Base-by-base conservation (phyloP, 345 rosid genomes). In the Populus davidiana region DNA sequence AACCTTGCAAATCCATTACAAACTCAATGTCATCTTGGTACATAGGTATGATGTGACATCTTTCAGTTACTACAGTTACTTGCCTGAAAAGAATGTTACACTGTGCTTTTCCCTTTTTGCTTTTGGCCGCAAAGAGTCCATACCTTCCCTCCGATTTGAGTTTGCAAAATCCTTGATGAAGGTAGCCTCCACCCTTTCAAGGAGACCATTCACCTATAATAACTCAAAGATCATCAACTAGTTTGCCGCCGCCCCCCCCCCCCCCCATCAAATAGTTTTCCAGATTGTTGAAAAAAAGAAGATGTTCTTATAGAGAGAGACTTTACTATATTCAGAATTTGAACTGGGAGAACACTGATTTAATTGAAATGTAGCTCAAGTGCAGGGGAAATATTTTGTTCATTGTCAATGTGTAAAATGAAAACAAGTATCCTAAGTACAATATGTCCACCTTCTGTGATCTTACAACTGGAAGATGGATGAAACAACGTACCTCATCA, bases 401-500 rank as follows among this genome's bases (percentile, higher is more conserved):
- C 50, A 47, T 47, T 47, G 50, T 47, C 50, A 14, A 47, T 47
- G 18, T 14, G 16, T 14, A 47, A n/a, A n/a, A n/a, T n/a, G n/a
- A n/a, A n/a, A n/a, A n/a, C n/a, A n/a, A n/a, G n/a, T n/a, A n/a
- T n/a, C n/a, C n/a, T n/a, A n/a, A n/a, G n/a, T n/a, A n/a, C n/a
- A n/a, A n/a, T n/a, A n/a, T n/a, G n/a, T n/a, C n/a, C n/a, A n/a
- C n/a, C n/a, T n/a, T n/a, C n/a, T n/a, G n/a, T n/a, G n/a, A n/a
- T n/a, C n/a, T n/a, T n/a, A n/a, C 1, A 47, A 14, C 18, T 47
- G 18, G 52, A 47, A 47, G 17, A 47, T 47, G 52, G 52, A 14
- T 47, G 70, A 25, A n/a, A n/a, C n/a, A n/a, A n/a, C n/a, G n/a
- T n/a, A n/a, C n/a, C 97, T 92, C 93, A 76, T 91, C 91, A 67